These are phyloP conservation scores for Gossypium gossypioides DNA, from an alignment of 441 rosid species.

Conservation along the genomic window DNA sequence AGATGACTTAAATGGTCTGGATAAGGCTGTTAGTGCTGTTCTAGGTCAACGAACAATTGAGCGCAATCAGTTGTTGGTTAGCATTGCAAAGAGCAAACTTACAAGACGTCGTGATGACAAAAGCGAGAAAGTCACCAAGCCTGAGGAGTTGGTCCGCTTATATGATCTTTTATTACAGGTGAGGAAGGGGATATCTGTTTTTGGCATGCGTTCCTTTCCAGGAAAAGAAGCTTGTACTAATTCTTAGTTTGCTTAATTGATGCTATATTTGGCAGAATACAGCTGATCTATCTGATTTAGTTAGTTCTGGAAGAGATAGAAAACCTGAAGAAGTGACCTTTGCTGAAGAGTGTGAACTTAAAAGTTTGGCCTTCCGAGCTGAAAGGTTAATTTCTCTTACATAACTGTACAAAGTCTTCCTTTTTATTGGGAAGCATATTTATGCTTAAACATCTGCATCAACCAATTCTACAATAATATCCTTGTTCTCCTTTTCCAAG, in stretches of 20 bases:
- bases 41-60: constrained; percentile 88
- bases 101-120: constrained; percentile 75
- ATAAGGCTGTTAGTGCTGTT: constrained; percentile 86
- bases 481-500: not conserved
- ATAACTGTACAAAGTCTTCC: constrained; percentile 2
- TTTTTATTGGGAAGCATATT: not conserved
- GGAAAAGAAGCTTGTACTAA: constrained; percentile 7
- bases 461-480: not conserved
- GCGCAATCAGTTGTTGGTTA: constrained; percentile 82
- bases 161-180: constrained; percentile 92
- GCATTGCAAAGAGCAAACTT: constrained; percentile 79
- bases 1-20: constrained; percentile 88
- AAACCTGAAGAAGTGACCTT: constrained; percentile 81
- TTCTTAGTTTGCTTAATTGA: constrained; percentile 13
- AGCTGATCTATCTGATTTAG: constrained; percentile 87
- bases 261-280: constrained; percentile 57
- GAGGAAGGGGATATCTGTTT: constrained; percentile 5
- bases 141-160: constrained; percentile 95
- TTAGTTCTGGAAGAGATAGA: constrained; percentile 91
- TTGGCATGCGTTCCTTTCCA: constrained; percentile 3
- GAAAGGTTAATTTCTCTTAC: constrained; percentile 45
- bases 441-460: not conserved
- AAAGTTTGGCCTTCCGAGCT: constrained; percentile 74
- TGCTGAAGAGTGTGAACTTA: constrained; percentile 63
- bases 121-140: constrained; percentile 77